Percentiles rank a stretch among this genome's conserved stretches.
phyloP scores from a whole-genome alignment of 2,329 filamentous ascomycete genomes.

The Colletotrichum lupini region DNA sequence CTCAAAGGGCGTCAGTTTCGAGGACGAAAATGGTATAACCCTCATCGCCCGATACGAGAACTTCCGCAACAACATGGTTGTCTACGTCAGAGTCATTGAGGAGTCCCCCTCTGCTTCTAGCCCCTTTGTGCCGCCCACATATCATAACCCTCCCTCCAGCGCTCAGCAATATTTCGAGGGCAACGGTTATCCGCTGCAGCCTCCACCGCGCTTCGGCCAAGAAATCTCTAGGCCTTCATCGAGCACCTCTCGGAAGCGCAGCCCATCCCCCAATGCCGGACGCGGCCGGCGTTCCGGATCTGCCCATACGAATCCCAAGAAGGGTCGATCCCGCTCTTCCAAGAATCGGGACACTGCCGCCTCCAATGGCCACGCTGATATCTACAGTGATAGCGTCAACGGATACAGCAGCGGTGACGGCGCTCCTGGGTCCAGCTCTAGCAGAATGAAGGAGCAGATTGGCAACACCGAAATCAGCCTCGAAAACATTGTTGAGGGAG shows the following conservation, averaged over 20 bases:
- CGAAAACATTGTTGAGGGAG: conserved; percentile 97
- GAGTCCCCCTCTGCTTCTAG: conserved; percentile 59
- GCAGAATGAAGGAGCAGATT: conserved; percentile 85
- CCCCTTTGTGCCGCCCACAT: conserved; percentile 62
- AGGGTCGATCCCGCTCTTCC: conserved; percentile 74
- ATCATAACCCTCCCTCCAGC: conserved; percentile 63
- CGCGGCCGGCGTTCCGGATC: conserved; percentile 83
- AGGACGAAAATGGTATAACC: conserved; percentile 88
- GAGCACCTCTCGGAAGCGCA: conserved; percentile 79
- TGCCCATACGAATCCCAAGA: conserved; percentile 71
- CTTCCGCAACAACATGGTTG: conserved; percentile 89
- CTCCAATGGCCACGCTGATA: conserved; percentile 64
- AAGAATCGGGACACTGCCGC: conserved; percentile 70
- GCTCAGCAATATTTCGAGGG: conserved; percentile 68
- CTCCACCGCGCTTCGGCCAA: conserved; percentile 63
- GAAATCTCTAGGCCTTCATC: conserved; percentile 76
- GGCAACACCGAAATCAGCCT: conserved; percentile 97
- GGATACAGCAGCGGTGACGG: conserved; percentile 91
- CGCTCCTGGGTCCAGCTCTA: conserved; percentile 79
- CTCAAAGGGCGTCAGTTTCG: conserved; percentile 90
- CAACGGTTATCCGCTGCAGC: conserved; percentile 58
- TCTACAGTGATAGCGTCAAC: conserved; percentile 72
- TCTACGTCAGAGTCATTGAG: conserved; percentile 89
- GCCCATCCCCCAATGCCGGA: conserved; percentile 76
- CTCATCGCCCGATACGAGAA: conserved; percentile 98